Percentiles rank a stretch among this genome's conserved stretches.
Evolutionary conservation across 1,284 basidiomycete species (phyloP).

Genomic region (Schizophyllum amplum): DNA sequence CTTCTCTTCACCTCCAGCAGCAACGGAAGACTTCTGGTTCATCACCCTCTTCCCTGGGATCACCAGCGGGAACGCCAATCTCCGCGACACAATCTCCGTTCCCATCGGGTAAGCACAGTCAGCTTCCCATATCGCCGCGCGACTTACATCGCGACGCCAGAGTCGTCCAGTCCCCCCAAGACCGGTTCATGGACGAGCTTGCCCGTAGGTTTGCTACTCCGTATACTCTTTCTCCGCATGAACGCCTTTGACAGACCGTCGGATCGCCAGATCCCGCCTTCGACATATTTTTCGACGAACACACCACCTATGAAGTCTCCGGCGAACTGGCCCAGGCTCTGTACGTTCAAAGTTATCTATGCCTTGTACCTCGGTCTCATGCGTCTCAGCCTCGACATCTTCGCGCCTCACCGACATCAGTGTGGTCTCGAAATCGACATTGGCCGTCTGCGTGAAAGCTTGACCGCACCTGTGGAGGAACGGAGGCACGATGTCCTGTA

Average conservation of each 20-base stretch:
- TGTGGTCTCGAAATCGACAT: constrained; percentile 62
- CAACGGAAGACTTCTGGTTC: constrained; percentile 45
- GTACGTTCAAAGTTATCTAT: constrained; percentile 29
- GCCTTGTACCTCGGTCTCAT: too few relatives aligned
- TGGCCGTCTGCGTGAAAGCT: constrained; percentile 50
- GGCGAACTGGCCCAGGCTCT: constrained; percentile 54
- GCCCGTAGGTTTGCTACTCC: constrained; percentile 5
- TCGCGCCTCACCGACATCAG: constrained; percentile 67
- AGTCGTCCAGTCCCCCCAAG: too few relatives aligned
- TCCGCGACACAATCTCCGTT: constrained; percentile 57
- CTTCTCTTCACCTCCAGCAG: constrained; percentile 42
- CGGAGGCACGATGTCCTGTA: constrained; percentile 59
- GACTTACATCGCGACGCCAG: too few relatives aligned
- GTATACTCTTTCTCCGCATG: constrained; percentile 31
- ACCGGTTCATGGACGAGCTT: constrained; percentile 14
- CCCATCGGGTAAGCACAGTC: constrained; percentile 37
- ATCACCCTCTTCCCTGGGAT: constrained; percentile 55
- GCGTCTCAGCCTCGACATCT: constrained; percentile 43
- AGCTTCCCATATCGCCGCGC: background rate
- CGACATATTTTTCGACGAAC: constrained; percentile 14
- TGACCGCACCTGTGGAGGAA: constrained; percentile 41
- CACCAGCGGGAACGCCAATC: constrained; percentile 48
- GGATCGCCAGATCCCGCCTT: constrained; percentile 38
- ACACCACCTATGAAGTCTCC: too few relatives aligned
- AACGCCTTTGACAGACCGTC: constrained; percentile 33